Percentiles rank a stretch among this genome's conserved stretches.
Conservation (phyloP, 2,329 filamentous ascomycete species). For the Myriosclerotinia duriaeana region DNA sequence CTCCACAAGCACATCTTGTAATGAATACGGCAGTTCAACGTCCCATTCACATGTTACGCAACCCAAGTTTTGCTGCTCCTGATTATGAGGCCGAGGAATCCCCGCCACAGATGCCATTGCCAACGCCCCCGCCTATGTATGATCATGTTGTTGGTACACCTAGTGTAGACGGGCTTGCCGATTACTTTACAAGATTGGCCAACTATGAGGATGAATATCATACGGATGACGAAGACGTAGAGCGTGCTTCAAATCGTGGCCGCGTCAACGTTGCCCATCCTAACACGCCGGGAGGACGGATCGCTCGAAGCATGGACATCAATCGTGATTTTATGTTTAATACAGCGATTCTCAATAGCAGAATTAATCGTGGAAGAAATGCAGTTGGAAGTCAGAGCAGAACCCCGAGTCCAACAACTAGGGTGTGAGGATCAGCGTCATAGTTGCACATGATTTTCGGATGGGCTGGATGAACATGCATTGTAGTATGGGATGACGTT, state of each 20-base stretch:
- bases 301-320: constrained; percentile 41
- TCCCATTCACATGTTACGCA: constrained; percentile 67
- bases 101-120: constrained; percentile 66
- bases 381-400: background rate
- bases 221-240: constrained; percentile 37
- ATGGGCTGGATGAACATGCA: background rate
- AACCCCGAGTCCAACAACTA: background rate
- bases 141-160: constrained; percentile 58
- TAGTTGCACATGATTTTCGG: background rate
- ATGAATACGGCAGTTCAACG: constrained; percentile 34
- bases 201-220: constrained; percentile 37
- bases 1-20: constrained; percentile 49
- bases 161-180: constrained; percentile 57
- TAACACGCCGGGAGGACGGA: constrained; percentile 39
- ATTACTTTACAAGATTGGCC: constrained; percentile 63
- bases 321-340: constrained; percentile 41
- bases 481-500: background rate
- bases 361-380: constrained; percentile 1
- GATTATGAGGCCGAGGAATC: constrained; percentile 68
- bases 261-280: constrained; percentile 41
- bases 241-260: constrained; percentile 33
- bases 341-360: constrained; percentile 18
- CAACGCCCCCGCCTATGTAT: constrained; percentile 70
- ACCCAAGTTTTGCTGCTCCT: constrained; percentile 69
- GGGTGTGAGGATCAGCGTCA: background rate